Percentiles rank a stretch among this genome's conserved stretches.
Conservation (phyloP, 371 early-diverging fungal genomes). For the Funneliformis caledonium region DNA sequence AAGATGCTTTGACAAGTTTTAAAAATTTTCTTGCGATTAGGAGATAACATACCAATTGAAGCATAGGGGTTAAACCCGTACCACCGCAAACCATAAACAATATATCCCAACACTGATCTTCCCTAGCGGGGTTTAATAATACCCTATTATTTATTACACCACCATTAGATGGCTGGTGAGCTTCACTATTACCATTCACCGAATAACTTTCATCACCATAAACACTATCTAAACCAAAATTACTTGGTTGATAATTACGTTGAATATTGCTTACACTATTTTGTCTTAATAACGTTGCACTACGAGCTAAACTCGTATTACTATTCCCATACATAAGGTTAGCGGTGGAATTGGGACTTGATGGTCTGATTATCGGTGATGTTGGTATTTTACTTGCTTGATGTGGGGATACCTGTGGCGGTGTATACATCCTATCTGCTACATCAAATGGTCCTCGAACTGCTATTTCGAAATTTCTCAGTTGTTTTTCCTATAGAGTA, state of each 20-base stretch:
- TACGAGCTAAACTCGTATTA: neutral
- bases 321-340: no score
- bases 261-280: neutral
- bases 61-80: slow-evolving; percentile 74
- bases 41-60: slow-evolving; percentile 47
- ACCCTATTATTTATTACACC: neutral
- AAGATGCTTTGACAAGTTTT: neutral
- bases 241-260: neutral
- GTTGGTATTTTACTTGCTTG: neutral
- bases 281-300: neutral
- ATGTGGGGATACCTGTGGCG: neutral
- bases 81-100: slow-evolving; percentile 70
- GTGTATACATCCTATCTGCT: neutral
- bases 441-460: slow-evolving; percentile 41
- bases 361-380: neutral
- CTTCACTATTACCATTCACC: neutral
- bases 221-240: neutral
- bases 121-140: slow-evolving; percentile 26
- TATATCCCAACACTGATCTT: slow-evolving; percentile 40
- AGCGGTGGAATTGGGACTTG: neutral
- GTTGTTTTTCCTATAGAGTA: slow-evolving; percentile 6
- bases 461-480: slow-evolving; percentile 35
- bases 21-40: neutral
- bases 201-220: neutral
- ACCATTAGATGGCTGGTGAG: neutral